Percentiles rank a stretch among this genome's conserved stretches.
These are phyloP conservation scores for Neoscytalidium dimidiatum DNA, from an alignment of 2,329 filamentous ascomycete species.

Conservation along the genomic window DNA sequence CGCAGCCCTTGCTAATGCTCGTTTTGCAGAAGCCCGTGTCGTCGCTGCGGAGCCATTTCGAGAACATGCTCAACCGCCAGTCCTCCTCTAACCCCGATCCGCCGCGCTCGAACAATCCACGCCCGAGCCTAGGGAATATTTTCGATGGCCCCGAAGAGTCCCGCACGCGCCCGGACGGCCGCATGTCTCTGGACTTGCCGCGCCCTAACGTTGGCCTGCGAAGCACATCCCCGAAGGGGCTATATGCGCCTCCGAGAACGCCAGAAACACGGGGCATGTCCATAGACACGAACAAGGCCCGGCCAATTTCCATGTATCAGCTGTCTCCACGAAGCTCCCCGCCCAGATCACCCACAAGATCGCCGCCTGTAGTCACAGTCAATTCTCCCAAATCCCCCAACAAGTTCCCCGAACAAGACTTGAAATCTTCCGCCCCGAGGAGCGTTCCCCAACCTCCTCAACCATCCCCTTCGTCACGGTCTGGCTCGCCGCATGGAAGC, in stretches of 20 bases:
- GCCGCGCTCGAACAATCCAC: slow-evolving; percentile 25
- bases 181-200: slow-evolving; percentile 46
- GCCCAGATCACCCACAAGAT: slow-evolving; percentile 47
- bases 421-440: slow-evolving; percentile 38
- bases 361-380: slow-evolving; percentile 67
- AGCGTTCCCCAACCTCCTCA: slow-evolving; percentile 26
- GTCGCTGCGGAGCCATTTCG: slow-evolving; percentile 77
- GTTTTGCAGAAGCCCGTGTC: slow-evolving; percentile 71
- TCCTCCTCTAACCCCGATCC: slow-evolving; percentile 27
- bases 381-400: slow-evolving; percentile 72
- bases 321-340: slow-evolving; percentile 42
- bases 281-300: slow-evolving; percentile 31
- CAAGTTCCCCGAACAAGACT: slow-evolving; percentile 42
- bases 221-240: slow-evolving; percentile 12
- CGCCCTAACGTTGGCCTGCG: slow-evolving; percentile 27
- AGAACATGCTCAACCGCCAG: slow-evolving; percentile 64
- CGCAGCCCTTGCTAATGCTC: slow-evolving; percentile 23
- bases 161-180: slow-evolving; percentile 31
- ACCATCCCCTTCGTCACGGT: slow-evolving; percentile 23
- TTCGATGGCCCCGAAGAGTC: slow-evolving; percentile 32
- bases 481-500: slow-evolving; percentile 22
- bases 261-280: slow-evolving; percentile 23
- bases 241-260: slow-evolving; percentile 16
- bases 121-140: slow-evolving; percentile 35
- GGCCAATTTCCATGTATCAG: slow-evolving; percentile 53